phyloP scores from a whole-genome alignment of 2,329 filamentous ascomycete species.

The Arthrobotrys entomopaga region DNA sequence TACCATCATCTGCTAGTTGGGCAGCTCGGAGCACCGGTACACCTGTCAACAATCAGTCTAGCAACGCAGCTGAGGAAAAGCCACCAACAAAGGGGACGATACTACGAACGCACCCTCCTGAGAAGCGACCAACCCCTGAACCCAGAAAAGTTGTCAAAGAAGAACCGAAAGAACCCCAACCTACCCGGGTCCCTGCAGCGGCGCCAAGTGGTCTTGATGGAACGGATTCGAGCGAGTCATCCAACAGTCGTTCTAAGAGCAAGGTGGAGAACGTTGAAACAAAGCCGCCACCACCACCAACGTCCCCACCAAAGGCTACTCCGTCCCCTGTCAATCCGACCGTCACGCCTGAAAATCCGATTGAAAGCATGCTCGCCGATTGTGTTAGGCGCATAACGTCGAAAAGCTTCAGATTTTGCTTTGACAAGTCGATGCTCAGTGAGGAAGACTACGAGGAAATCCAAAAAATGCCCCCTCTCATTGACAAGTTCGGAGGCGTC shows the following conservation, averaged over 20 bases:
- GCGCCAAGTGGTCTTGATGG: constrained; percentile 21
- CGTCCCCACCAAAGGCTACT: constrained; percentile 27
- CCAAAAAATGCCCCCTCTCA: constrained; percentile 77
- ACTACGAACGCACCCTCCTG: constrained; percentile 48
- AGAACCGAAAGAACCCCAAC: constrained; percentile 15
- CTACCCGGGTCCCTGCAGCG: constrained; percentile 29
- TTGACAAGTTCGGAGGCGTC: constrained; percentile 82
- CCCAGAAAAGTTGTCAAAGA: constrained; percentile 35
- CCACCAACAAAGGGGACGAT: constrained; percentile 39
- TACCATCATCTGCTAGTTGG: constrained; percentile 95
- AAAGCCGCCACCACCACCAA: constrained; percentile 14
- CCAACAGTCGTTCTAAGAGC: constrained; percentile 27
- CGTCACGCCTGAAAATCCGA: constrained; percentile 9
- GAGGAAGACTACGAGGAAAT: constrained; percentile 59
- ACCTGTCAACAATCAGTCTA: constrained; percentile 75
- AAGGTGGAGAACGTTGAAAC: constrained; percentile 35
- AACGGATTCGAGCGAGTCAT: constrained; percentile 39
- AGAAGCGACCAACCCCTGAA: constrained; percentile 48
- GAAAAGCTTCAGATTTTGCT: constrained; percentile 42
- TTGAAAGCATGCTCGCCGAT: constrained; percentile 40
- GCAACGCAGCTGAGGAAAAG: constrained; percentile 39
- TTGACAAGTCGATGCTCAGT: constrained; percentile 56
- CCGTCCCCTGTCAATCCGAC: not conserved
- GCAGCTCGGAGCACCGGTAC: constrained; percentile 75
- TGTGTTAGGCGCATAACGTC: constrained; percentile 48